These are phyloP conservation scores for Bimuria novae-zelandiae DNA, from an alignment of 2,329 filamentous ascomycete species.

Conservation along the genomic window DNA sequence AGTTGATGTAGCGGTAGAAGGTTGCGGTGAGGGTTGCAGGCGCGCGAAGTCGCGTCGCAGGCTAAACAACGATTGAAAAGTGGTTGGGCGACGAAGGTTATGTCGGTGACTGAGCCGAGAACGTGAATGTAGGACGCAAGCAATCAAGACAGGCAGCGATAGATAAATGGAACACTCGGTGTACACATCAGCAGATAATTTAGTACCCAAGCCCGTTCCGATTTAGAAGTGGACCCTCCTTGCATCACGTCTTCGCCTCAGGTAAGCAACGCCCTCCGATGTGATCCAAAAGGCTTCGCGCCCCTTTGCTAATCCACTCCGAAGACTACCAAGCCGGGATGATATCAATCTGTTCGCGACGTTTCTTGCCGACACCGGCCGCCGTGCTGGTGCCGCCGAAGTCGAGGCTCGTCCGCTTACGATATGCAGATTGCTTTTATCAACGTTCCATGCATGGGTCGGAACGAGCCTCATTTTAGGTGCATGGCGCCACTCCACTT, in stretches of 20 bases:
- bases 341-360: neutral
- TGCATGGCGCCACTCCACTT: too few relatives aligned
- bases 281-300: neutral
- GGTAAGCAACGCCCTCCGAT: neutral
- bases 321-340: too few relatives aligned
- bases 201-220: too few relatives aligned
- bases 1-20: slow-evolving; percentile 6
- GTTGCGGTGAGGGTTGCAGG: slow-evolving; percentile 8
- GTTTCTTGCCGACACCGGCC: slow-evolving; percentile 12
- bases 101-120: too few relatives aligned
- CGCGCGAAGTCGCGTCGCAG: slow-evolving; percentile 13
- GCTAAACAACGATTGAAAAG: neutral
- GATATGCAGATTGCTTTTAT: slow-evolving; percentile 5
- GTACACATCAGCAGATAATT: slow-evolving; percentile 6
- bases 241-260: neutral
- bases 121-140: slow-evolving; percentile 1
- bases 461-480: too few relatives aligned
- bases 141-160: slow-evolving; percentile 7
- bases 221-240: neutral
- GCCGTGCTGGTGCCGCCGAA: slow-evolving; percentile 1
- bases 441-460: slow-evolving; percentile 3
- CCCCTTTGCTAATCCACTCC: too few relatives aligned
- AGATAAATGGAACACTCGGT: neutral
- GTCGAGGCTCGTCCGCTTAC: slow-evolving; percentile 34
- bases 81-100: neutral